These are phyloP conservation scores for Volvox carteri DNA, from an alignment of 163 green algal species.

Conservation along the genomic window DNA sequence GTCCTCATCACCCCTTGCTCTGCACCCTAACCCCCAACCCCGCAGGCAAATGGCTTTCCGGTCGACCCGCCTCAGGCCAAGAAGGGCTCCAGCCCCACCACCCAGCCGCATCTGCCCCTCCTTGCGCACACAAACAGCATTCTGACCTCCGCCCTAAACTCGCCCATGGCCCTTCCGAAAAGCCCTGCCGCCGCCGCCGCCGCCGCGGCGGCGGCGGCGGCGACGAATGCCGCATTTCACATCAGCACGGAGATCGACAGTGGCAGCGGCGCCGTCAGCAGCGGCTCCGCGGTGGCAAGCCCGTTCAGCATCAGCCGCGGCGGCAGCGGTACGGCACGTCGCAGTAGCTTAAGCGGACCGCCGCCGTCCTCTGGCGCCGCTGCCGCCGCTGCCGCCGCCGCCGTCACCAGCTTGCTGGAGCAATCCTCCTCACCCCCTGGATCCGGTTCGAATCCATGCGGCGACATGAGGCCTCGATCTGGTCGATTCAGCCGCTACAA, in stretches of 20 bases:
- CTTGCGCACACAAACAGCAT: too few species aligned
- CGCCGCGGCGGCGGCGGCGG: too few species aligned
- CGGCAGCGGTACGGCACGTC: too few species aligned
- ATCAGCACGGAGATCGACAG: not conserved
- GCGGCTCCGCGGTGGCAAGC: not conserved
- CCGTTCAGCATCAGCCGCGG: not conserved
- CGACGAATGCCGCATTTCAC: too few species aligned
- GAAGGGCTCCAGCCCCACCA: not conserved
- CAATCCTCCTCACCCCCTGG: not conserved
- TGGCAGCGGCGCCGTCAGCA: not conserved
- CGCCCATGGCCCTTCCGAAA: not conserved
- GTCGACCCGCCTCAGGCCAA: not conserved
- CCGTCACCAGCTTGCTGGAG: not conserved
- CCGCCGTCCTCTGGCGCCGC: not conserved
- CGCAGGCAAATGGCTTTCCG: too few species aligned
- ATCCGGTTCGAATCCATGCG: not conserved
- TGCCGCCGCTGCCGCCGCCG: not conserved
- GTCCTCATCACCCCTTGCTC: too few species aligned
- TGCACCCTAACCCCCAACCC: too few species aligned
- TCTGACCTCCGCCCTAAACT: too few species aligned
- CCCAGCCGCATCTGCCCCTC: not conserved
- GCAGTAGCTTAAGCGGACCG: not conserved
- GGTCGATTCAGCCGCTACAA: slow-evolving; percentile 24
- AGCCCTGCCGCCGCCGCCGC: not conserved
- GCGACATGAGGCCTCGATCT: not conserved